Evolutionary conservation across 495 filamentous ascomycete species (phyloP), one percentile per base, ranked within the genome.

Genomic region (Aspergillus hancockii): DNA sequence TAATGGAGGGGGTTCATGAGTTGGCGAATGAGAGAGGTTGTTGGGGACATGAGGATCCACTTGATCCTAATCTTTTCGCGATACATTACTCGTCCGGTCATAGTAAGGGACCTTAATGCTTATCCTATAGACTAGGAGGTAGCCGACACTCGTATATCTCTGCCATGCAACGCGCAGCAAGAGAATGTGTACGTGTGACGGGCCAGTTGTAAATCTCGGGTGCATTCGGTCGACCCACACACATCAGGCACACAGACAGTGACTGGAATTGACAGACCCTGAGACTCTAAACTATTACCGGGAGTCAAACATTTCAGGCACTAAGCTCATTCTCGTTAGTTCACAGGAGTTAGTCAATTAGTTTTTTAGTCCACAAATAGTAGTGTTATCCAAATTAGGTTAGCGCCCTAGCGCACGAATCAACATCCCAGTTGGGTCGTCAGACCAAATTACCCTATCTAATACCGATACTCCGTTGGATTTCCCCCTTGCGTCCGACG

Each of bases 201-300:
- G 19, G 5, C 43, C 43, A 47, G 43, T 47, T 1, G 19, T 8
- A 22, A 4, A 47, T 47, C 43, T 22, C 43, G 43, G 19, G 19
- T 10, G 43, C 43, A 23, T 47, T 45, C 41, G 41, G 41, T 45
- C 41, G 41, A 47, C 43, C 43, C 43, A 47, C 43, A 8, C 41
- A n/a, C 8, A n/a, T 21, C 16, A n/a, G 6, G 5, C 18, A 23
- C 19, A 22, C 18, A 47, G 43, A 47, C 21, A 6, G 6, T 28
- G 25, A 28, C 7, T 28, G 25, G 7, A 28, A 7, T 28, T 28
- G 25, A 28, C 3, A 28, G 25, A 3, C 25, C 10, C 43, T 22
- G 19, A 47, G 21, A 28, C 40, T 21, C n/a, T 43, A 43, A n/a
- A 43, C 40, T 16, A 43, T 36, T 9, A 43, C 19, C 40, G 18